These are phyloP conservation scores for Xanthoconium separans DNA, from an alignment of 1,284 basidiomycete genomes.

Conservation along the genomic window DNA sequence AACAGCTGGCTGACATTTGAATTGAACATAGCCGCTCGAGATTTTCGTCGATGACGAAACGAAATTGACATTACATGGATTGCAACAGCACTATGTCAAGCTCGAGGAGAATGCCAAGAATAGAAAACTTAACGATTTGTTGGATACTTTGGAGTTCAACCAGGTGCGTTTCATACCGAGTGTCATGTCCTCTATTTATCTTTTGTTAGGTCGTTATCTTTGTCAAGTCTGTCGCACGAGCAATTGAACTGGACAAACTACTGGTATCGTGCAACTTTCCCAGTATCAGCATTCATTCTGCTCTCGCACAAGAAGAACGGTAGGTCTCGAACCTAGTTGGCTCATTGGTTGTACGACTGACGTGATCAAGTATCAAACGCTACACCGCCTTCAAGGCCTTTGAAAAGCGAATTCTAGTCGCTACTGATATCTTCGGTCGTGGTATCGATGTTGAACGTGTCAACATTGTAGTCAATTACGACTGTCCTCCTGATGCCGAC, in stretches of 20 bases:
- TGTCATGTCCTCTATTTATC: constrained; percentile 2
- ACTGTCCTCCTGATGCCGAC: constrained; percentile 95
- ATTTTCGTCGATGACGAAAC: constrained; percentile 99
- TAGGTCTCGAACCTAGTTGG: constrained; percentile 38
- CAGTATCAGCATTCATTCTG: constrained; percentile 96
- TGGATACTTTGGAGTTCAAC: constrained; percentile 98
- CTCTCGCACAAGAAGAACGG: constrained; percentile 94
- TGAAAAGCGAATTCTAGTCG: constrained; percentile 98
- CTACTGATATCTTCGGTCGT: constrained; percentile 96
- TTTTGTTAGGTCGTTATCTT: constrained; percentile 90
- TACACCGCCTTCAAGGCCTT: constrained; percentile 99
- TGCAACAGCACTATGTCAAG: constrained; percentile 99
- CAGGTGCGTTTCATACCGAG: constrained; percentile 56
- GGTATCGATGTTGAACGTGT: constrained; percentile 98
- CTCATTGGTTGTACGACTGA: neutral
- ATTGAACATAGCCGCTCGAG: constrained; percentile 80
- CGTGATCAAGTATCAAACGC: constrained; percentile 73
- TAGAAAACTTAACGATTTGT: constrained; percentile 94
- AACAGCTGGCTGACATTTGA: constrained; percentile 4
- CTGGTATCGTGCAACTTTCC: constrained; percentile 99
- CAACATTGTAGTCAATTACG: constrained; percentile 95
- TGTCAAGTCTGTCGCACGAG: constrained; percentile 96
- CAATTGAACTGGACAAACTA: constrained; percentile 95
- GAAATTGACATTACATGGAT: constrained; percentile 96
- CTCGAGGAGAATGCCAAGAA: constrained; percentile 96